Percentiles rank a stretch among this genome's conserved stretches.
phyloP scores from a whole-genome alignment of 371 early-diverging fungal genomes.

The Saksenaea vasiformis region DNA sequence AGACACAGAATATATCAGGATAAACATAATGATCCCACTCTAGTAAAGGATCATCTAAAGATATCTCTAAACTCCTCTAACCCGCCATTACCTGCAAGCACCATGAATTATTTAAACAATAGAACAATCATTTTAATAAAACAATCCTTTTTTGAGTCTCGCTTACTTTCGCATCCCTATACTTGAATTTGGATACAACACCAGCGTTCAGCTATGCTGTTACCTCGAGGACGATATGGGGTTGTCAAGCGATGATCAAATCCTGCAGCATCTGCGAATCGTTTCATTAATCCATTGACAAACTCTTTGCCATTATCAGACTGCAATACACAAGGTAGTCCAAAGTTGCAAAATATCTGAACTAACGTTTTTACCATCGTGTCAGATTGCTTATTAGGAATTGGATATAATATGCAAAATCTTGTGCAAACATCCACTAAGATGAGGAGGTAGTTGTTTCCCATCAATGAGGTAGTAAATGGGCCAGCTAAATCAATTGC shows the following conservation, averaged over 20 bases:
- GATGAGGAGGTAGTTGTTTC: constrained; percentile 17
- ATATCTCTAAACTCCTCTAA: too few relatives aligned
- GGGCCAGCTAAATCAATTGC: constrained; percentile 32
- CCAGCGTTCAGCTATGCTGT: constrained; percentile 29
- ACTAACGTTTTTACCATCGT: constrained; percentile 14
- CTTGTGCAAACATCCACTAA: constrained; percentile 25
- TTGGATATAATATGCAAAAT: constrained; percentile 17
- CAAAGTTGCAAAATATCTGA: constrained; percentile 19
- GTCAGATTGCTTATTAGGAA: constrained; percentile 17
- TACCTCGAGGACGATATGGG: constrained; percentile 25
- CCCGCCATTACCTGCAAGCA: too few relatives aligned
- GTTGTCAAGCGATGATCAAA: constrained; percentile 22
- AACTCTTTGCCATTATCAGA: constrained; percentile 31
- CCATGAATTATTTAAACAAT: too few relatives aligned
- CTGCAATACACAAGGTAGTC: constrained; percentile 23
- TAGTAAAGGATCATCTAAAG: too few relatives aligned
- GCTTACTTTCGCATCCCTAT: too few relatives aligned
- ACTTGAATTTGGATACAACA: too few relatives aligned
- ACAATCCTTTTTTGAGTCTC: too few relatives aligned
- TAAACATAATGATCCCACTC: too few relatives aligned
- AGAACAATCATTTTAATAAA: too few relatives aligned
- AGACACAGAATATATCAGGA: too few relatives aligned
- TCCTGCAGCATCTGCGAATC: not conserved
- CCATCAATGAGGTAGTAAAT: constrained; percentile 8
- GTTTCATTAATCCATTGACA: constrained; percentile 10